These are phyloP conservation scores for Chionographis japonica DNA, from an alignment of 106 monocot genomes.

Conservation along the genomic window DNA sequence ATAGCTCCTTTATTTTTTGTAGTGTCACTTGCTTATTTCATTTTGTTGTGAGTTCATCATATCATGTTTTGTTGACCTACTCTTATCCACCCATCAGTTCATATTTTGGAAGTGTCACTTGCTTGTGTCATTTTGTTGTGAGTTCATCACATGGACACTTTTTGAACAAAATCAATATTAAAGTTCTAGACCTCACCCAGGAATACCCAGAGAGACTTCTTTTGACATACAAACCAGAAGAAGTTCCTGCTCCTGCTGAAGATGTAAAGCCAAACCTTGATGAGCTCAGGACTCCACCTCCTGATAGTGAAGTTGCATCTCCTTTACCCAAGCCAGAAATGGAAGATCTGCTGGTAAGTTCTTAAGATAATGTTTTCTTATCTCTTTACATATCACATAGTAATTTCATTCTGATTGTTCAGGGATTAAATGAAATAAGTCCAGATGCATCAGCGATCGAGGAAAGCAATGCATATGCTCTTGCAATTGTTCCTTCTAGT, in stretches of 20 bases:
- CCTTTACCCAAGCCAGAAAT: slow-evolving; percentile 30
- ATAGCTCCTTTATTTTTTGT: too few relatives aligned
- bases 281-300: slow-evolving; percentile 24
- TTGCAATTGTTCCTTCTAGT: slow-evolving; percentile 90
- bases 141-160: not conserved
- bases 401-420: slow-evolving; percentile 3
- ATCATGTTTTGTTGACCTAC: too few relatives aligned
- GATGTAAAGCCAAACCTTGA: slow-evolving; percentile 35
- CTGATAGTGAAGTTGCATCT: slow-evolving; percentile 30
- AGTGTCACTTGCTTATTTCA: too few relatives aligned
- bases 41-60: too few relatives aligned
- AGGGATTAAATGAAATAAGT: slow-evolving; percentile 75
- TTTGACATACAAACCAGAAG: slow-evolving; percentile 90
- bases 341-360: slow-evolving; percentile 71
- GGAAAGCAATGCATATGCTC: slow-evolving; percentile 84
- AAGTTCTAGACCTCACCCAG: slow-evolving; percentile 28
- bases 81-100: too few relatives aligned
- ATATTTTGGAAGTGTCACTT: too few relatives aligned
- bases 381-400: not conserved
- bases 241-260: slow-evolving; percentile 27
- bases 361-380: not conserved
- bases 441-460: slow-evolving; percentile 69
- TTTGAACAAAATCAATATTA: not conserved
- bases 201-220: slow-evolving; percentile 97
- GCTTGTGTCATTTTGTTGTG: too few relatives aligned